Evolutionary conservation across 495 filamentous ascomycete species (phyloP), one percentile per base, ranked within the genome.

Genomic region (Aspergillus coremiiformis): DNA sequence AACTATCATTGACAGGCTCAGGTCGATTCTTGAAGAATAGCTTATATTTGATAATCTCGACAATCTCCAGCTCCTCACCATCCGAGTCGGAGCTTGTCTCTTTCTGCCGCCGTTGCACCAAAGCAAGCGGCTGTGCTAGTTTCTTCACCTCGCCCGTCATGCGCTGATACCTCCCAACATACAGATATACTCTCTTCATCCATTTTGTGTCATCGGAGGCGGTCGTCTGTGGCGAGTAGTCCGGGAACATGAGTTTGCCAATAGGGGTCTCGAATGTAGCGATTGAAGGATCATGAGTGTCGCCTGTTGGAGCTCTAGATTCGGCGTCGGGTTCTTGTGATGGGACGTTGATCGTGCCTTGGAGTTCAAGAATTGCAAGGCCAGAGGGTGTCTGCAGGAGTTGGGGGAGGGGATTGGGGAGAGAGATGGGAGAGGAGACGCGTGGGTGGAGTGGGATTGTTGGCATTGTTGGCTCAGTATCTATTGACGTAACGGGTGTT

Each of bases 131-230:
- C 52, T 81, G 85, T 4, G 75, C 73, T 6, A 97, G 65, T 60
- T 88, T 93, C 78, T 90, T 94, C 8, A 94, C 83, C 65, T 97
- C 90, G 9, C 93, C 93, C 1, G 82, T 86, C 65, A 98, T 78
- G 43, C 92, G 79, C 71, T 98, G 93, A 62, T 96, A 86, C 66
- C 84, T 78, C 10, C 93, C 93, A 5, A 96, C 80, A 62, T 90
- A 95, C 29, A 97, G 66, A 66, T 93, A 88, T 22, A 88, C 89
- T 32, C 78, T 72, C 67, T 90, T 93, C 87, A 92, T 93, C 91
- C 90, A 95, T 19, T 76, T 75, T 7, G 76, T 81, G 46, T 73
- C 70, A 4, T 72, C 71, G 7, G 71, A 72, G 23, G 66, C 62
- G 6, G 72, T 74, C 39, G 66, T 72, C 39, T 72, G 62, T 4